Conservation (phyloP, 176 grass and related monocot genomes). For the Eleusine coracana region DNA sequence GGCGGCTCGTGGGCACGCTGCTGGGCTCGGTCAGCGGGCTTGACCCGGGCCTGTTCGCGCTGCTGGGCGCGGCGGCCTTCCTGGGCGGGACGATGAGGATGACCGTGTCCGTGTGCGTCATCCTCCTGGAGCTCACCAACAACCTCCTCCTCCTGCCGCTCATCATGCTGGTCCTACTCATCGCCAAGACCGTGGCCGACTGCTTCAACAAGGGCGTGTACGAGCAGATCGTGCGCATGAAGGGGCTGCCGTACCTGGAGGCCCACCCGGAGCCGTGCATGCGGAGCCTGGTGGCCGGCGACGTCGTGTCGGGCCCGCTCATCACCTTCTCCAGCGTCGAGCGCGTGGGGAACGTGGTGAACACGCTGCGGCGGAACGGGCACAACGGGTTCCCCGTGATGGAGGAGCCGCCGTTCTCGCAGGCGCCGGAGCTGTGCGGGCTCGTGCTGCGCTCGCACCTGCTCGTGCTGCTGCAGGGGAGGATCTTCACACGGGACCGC, state of each 20-base stretch:
- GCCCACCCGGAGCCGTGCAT: constrained; percentile 56
- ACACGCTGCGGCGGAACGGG: constrained; percentile 40
- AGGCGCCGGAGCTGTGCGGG: constrained; percentile 61
- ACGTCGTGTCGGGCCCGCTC: constrained; percentile 55
- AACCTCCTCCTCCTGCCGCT: constrained; percentile 65
- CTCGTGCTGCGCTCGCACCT: constrained; percentile 67
- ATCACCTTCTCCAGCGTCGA: constrained; percentile 59
- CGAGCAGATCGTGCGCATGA: constrained; percentile 72
- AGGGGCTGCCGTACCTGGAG: constrained; percentile 70
- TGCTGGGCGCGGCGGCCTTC: constrained; percentile 62
- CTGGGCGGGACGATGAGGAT: constrained; percentile 75
- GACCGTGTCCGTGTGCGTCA: constrained; percentile 79
- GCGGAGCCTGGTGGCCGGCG: constrained; percentile 56
- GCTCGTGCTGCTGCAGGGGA: constrained; percentile 59
- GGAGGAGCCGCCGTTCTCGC: constrained; percentile 51
- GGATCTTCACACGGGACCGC: constrained; percentile 45
- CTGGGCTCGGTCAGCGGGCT: constrained; percentile 37
- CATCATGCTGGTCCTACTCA: constrained; percentile 76
- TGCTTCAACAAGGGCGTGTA: constrained; percentile 80
- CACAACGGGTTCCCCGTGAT: constrained; percentile 82
- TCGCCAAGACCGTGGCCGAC: constrained; percentile 70
- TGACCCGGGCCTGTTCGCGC: constrained; percentile 56
- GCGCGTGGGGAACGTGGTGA: constrained; percentile 49
- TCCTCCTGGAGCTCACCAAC: constrained; percentile 78
- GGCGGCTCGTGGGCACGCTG: constrained; percentile 48